phyloP scores from a whole-genome alignment of 2,329 filamentous ascomycete genomes.

The Fusarium sp. region DNA sequence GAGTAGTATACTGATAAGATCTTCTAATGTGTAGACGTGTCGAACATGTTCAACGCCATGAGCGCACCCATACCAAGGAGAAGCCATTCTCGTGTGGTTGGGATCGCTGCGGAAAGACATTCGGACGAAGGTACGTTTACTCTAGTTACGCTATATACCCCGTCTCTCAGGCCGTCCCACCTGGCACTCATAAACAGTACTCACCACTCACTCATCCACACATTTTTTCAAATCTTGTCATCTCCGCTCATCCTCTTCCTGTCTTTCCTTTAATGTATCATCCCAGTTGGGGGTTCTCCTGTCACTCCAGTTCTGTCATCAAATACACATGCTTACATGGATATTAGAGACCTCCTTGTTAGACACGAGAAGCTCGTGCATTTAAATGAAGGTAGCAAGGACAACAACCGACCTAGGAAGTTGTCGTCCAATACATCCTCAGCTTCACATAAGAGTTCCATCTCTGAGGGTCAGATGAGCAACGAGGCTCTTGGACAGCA shows the following conservation, averaged over 20 bases:
- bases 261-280: neutral
- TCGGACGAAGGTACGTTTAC: conserved; percentile 67
- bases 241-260: neutral
- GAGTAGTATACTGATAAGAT: conserved; percentile 32
- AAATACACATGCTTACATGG: conserved; percentile 61
- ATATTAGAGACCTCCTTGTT: conserved; percentile 71
- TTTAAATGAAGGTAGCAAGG: conserved; percentile 68
- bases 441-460: conserved; percentile 57
- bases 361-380: conserved; percentile 73
- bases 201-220: conserved; percentile 26
- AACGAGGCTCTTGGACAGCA: conserved; percentile 59
- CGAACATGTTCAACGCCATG: conserved; percentile 72
- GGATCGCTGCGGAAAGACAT: conserved; percentile 70
- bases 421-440: conserved; percentile 58
- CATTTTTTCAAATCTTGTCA: conserved; percentile 16
- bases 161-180: conserved; percentile 32
- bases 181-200: conserved; percentile 27
- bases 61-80: conserved; percentile 73
- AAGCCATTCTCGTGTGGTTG: conserved; percentile 70
- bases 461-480: conserved; percentile 60
- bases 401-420: conserved; percentile 62
- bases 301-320: neutral
- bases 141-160: conserved; percentile 36
- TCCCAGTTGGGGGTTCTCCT: neutral
- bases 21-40: conserved; percentile 60